These are phyloP conservation scores for Parmales sp. DNA, from an alignment of 108 stramenopile genomes.

Conservation along the genomic window DNA sequence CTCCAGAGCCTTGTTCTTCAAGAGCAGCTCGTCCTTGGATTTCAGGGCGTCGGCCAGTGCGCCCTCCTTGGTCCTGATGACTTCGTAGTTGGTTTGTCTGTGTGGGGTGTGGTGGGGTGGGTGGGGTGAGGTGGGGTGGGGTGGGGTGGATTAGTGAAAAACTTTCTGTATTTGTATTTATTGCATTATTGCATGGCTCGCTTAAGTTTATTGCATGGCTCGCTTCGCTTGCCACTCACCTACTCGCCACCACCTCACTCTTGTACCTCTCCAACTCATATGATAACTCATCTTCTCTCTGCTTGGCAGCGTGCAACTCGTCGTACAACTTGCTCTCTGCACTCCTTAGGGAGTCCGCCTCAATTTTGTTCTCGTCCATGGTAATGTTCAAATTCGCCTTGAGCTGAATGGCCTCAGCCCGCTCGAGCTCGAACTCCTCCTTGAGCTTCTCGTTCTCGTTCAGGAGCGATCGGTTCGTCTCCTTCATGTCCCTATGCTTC, in stretches of 20 bases:
- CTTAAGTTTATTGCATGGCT: no score
- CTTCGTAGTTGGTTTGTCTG: slow-evolving; percentile 1
- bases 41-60: background rate
- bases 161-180: no score
- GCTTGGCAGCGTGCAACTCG: background rate
- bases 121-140: no score
- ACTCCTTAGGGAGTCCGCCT: slow-evolving; percentile 8
- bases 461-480: background rate
- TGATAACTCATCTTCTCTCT: slow-evolving; percentile 7
- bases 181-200: no score
- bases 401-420: background rate
- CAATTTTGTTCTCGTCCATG: slow-evolving; percentile 2
- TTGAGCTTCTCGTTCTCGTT: background rate
- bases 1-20: background rate
- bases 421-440: background rate
- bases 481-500: background rate
- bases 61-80: background rate
- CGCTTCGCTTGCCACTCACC: no score
- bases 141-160: no score
- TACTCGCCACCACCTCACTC: slow-evolving; percentile 1
- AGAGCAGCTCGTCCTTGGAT: background rate
- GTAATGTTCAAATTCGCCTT: background rate
- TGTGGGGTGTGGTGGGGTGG: no score
- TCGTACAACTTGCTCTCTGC: background rate
- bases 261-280: slow-evolving; percentile 5